Evolutionary conservation across 495 filamentous ascomycete species (phyloP), one percentile per base, ranked within the genome.

Genomic region (Aeminium ludgeri): DNA sequence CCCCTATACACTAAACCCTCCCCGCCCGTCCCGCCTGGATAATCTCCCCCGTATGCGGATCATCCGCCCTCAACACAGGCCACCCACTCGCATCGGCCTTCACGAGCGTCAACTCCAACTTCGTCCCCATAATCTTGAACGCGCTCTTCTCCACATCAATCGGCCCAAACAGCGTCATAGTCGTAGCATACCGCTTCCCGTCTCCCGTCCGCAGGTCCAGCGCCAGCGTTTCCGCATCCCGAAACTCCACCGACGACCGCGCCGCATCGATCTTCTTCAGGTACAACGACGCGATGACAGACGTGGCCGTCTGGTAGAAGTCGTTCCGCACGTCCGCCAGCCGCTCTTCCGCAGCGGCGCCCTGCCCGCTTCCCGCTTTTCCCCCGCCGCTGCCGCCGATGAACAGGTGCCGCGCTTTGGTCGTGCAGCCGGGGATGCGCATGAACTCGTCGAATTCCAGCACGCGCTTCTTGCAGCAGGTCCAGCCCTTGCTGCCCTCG

Each of bases 381-480:
- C n/a, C n/a, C n/a, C n/a, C n/a, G n/a, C n/a, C n/a, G 55, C 75
- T 69, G 55, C 80, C 80, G 0, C 86, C 91, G 27, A 94, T 67
- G 58, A 94, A 96, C 43, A 93, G 55, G 64, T 97, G 89, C 45
- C 67, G 68, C 36, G 69, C 65, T 58, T 85, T 87, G 20, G 79
- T 80, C 54, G 74, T 73, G 62, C 89, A 97, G 1, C 89, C 89
- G 38, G 80, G 73, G 36, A 97, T 86, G 60, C 80, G 86, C 77
- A 97, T 73, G 59, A 97, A 97, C 61, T 96, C 78, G 58, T 97
- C 89, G 54, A 97, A 97, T 55, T 97, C 89, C 18, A 97, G 66
- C 36, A 97, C 89, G 15, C 83, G 73, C 51, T 81, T 66, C 72
- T 96, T 96, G 65, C 89, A 97, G 67, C 89, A 97, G 19, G 73